These are phyloP conservation scores for Kwoniella mangroviensis DNA, from an alignment of 768 basidiomycete genomes.

Conservation along the genomic window DNA sequence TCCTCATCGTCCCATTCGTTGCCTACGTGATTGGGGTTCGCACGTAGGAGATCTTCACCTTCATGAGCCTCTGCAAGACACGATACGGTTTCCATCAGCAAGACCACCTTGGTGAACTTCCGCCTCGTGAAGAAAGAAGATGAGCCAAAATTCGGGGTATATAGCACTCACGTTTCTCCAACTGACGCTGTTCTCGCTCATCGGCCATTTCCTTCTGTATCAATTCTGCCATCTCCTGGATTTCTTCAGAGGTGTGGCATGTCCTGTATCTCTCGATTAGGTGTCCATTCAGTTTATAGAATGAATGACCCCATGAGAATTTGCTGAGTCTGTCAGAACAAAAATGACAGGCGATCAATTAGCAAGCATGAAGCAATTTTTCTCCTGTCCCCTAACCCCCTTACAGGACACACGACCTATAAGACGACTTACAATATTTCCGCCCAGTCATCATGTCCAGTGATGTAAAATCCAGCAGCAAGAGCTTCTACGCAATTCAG, in stretches of 20 bases:
- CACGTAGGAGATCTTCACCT: constrained; percentile 45
- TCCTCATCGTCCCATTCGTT: constrained; percentile 35
- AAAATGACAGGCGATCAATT: neutral
- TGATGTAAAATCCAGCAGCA: constrained; percentile 93
- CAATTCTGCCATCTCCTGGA: constrained; percentile 54
- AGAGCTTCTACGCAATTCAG: constrained; percentile 88
- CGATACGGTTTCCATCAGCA: neutral
- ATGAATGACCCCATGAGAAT: constrained; percentile 91
- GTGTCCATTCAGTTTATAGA: constrained; percentile 77
- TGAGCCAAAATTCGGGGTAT: no score
- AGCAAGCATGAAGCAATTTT: no score
- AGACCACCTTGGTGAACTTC: neutral
- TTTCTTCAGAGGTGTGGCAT: constrained; percentile 63
- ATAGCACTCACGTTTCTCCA: constrained; percentile 42
- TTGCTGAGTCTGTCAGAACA: constrained; percentile 62
- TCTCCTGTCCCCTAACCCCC: no score
- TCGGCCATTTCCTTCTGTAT: constrained; percentile 57
- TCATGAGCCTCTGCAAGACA: constrained; percentile 23
- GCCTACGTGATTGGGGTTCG: constrained; percentile 50
- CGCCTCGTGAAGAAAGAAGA: neutral
- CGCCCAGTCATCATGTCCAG: constrained; percentile 80
- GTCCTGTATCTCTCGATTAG: constrained; percentile 77
- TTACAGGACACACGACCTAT: neutral
- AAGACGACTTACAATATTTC: constrained; percentile 64
- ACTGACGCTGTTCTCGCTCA: constrained; percentile 39